A percentile compares a stretch with the other conserved stretches of the same genome.
These are phyloP conservation scores for Xylariaceae sp. DNA, from an alignment of 2,329 filamentous ascomycete genomes.

Conservation along the genomic window DNA sequence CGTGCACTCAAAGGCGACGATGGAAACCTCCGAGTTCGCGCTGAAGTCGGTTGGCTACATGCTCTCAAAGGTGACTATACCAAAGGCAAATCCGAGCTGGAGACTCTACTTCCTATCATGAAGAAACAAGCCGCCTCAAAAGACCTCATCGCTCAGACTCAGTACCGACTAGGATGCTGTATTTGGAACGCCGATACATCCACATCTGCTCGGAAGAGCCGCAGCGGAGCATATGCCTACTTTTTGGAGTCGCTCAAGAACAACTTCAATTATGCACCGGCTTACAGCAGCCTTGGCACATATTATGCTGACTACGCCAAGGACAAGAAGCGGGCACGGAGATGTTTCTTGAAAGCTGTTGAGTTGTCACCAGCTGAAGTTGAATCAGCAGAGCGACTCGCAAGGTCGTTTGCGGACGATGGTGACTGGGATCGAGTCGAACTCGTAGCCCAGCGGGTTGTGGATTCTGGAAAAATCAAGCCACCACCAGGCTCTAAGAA, in stretches of 20 bases:
- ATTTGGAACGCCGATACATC: constrained; percentile 80
- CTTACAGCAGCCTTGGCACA: constrained; percentile 85
- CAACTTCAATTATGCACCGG: constrained; percentile 81
- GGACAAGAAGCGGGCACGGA: constrained; percentile 80
- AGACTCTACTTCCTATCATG: constrained; percentile 60
- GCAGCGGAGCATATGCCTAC: constrained; percentile 75
- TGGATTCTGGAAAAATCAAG: constrained; percentile 90
- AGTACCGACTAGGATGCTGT: constrained; percentile 83
- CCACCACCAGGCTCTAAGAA: constrained; percentile 89
- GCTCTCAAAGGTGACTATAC: constrained; percentile 74
- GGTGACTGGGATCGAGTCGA: constrained; percentile 97
- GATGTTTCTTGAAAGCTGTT: constrained; percentile 94
- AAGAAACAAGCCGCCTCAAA: constrained; percentile 52
- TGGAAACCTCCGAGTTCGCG: constrained; percentile 71
- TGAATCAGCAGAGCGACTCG: constrained; percentile 80
- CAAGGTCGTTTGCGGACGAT: constrained; percentile 79
- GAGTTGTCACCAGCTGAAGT: constrained; percentile 87
- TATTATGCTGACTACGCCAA: constrained; percentile 90
- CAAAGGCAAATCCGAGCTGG: constrained; percentile 63
- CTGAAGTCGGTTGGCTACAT: constrained; percentile 90
- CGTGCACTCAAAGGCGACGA: constrained; percentile 71
- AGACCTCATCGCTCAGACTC: constrained; percentile 77
- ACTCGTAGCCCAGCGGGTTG: constrained; percentile 81
- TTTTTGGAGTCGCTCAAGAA: constrained; percentile 82
- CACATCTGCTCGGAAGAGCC: constrained; percentile 69